Percentiles rank a stretch among this genome's conserved stretches.
Conservation (phyloP, 2,329 filamentous ascomycete species). For the Calonectria hawksworthii region DNA sequence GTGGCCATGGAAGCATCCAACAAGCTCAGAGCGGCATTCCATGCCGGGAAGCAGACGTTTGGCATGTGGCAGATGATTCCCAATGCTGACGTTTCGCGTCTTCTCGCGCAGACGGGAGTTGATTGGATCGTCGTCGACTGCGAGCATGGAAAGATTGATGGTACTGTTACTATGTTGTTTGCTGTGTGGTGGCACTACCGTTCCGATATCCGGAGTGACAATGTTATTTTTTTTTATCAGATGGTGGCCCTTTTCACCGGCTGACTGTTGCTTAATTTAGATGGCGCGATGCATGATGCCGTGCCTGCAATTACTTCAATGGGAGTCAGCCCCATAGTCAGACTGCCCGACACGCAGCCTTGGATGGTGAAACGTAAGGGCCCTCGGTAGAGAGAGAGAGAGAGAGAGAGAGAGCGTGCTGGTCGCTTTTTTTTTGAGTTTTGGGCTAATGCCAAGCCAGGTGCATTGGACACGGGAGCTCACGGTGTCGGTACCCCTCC, state of each 20-base stretch:
- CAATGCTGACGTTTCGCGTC: not conserved
- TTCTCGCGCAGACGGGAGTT: not conserved
- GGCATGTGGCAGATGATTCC: not conserved
- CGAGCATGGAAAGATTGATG: not conserved
- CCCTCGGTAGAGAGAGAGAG: no score
- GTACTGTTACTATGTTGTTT: not conserved
- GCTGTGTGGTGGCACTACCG: no score
- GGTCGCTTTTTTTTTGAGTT: not conserved
- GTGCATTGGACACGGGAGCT: not conserved
- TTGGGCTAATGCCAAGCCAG: not conserved
- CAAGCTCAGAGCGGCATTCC: not conserved
- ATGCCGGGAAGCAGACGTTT: not conserved
- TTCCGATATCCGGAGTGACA: not conserved
- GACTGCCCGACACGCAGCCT: not conserved
- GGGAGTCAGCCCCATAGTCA: not conserved
- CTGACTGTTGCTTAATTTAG: not conserved
- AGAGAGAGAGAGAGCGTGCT: no score
- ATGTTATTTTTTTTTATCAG: no score
- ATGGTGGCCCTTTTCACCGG: not conserved
- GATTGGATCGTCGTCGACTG: not conserved
- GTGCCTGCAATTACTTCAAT: not conserved
- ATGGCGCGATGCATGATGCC: not conserved
- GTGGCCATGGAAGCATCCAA: not conserved
- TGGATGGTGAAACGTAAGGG: constrained; percentile 5
- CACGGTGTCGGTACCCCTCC: not conserved